These are phyloP conservation scores for Penicillium digitatum DNA, from an alignment of 2,329 filamentous ascomycete genomes.

Conservation along the genomic window DNA sequence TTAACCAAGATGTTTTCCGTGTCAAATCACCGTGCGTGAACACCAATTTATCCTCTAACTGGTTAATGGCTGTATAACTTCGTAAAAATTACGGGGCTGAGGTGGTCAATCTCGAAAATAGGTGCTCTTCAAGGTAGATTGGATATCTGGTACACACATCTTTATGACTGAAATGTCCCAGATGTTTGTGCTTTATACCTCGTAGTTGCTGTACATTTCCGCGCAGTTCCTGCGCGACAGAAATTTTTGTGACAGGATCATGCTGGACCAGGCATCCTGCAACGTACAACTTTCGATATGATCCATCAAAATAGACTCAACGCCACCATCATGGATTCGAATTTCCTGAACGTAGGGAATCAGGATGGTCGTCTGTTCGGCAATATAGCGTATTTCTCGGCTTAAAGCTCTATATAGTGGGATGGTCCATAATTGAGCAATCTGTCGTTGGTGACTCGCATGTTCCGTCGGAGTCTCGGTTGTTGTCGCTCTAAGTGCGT, in stretches of 20 bases:
- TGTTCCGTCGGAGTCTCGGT: neutral
- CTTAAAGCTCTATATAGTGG: neutral
- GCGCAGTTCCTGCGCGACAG: conserved; percentile 8
- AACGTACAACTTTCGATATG: conserved; percentile 3
- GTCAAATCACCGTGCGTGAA: conserved; percentile 9
- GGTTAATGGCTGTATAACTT: neutral
- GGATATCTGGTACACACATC: neutral
- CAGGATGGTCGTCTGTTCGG: conserved; percentile 1
- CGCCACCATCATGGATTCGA: neutral
- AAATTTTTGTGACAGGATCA: conserved; percentile 4
- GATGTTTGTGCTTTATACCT: neutral
- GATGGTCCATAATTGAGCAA: conserved; percentile 1
- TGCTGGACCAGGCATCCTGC: conserved; percentile 6
- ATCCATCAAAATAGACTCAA: conserved; percentile 1
- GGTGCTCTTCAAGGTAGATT: neutral
- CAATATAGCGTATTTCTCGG: neutral
- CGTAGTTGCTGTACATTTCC: conserved; percentile 1
- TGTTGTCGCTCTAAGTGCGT: neutral
- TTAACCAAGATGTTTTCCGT: conserved; percentile 9
- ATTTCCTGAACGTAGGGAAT: neutral
- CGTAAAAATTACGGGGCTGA: neutral
- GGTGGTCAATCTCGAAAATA: neutral
- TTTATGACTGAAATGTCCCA: neutral
- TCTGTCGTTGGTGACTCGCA: neutral
- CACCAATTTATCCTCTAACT: neutral